Base-by-base conservation (phyloP, 2,329 filamentous ascomycete species). In the Botrytis pseudocinerea region DNA sequence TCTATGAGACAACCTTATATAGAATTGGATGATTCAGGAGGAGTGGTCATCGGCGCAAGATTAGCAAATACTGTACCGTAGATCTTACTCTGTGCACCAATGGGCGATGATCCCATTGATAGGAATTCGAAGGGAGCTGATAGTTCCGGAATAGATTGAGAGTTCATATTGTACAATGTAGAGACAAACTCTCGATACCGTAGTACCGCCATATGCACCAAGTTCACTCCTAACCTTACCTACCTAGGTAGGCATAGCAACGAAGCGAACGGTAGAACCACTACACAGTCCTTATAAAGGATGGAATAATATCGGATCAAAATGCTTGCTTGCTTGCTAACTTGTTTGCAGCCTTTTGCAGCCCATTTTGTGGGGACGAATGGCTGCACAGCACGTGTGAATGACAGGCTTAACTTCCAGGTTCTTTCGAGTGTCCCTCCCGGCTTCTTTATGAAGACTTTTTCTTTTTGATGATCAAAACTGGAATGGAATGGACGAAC, bases 261-360 rank as follows among this genome's bases (percentile, higher is more conserved):
- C 12, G 20, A 46, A 28, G 16, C 16, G 38, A 63, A 40, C 14
- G 35, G 35, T 38, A n/a, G 32, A 38, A 38, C 25, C 48, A 54
- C 48, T 12, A 38, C 38, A 35, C 38, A 38, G 38, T 38, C 7
- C 32, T 61, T 12, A 62, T 62, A 28, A 10, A 61, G 32, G 32
- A 25, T 42, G 44, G 63, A 51, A 18, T 51, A 40, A 51, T 51
- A 28, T n/a, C 32, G 46, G 46, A 51, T 40, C 25, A 63, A 54
- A 68, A 66, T 51, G 32, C 63, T 65, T 66, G 46, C 64, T 54
- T 68, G 57, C 28, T 59, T 51, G 32, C 63, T 65, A 54, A 35
- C 64, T 54, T 68, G 57, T 28, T 59, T 59, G 44, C 48, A 68
- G 35, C 35, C 54, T 48, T 40, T 54, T 68, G 35, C 48, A 68